Base-by-base conservation (phyloP, 176 grass and related monocot species). In the Tillandsia leiboldiana region DNA sequence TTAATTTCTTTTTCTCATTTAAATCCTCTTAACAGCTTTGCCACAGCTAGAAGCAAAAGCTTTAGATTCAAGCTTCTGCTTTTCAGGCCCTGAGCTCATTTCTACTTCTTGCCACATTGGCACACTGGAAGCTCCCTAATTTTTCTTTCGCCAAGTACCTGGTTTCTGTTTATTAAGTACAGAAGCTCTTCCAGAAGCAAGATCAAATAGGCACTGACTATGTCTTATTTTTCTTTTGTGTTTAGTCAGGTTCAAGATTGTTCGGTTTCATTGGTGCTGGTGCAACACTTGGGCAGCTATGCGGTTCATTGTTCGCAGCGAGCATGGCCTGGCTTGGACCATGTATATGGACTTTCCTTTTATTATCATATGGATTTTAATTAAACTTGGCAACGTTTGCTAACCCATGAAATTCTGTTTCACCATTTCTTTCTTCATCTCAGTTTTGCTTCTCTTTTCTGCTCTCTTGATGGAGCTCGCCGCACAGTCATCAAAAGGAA, bases 161-260 rank as follows among this genome's bases (percentile, higher is more conserved):
- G 33, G 33, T 42, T 42, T 42, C 33, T 42, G 33, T 42, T 7
- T 42, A 42, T 42, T 7, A 42, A 42, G 33, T 42, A 42, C 33
- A 42, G 33, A 42, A 42, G 33, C 33, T 42, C 33, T 42, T 5
- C 33, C 33, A 42, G 33, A 42, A 42, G 3, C 0, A 42, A 42
- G 33, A 3, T 42, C 3, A 42, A 13, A 8, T 26, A 64, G n/a
- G 54, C 13, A 69, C 56, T 73, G 62, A 65, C 48, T 70, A 51
- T 68, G 58, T 51, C 68, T 87, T 47, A 87, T 79, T 67, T 59
- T 23, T 71, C 50, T 90, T 74, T 75, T 18, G 14, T 63, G 65
- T 92, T 90, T 82, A 97, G 93, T 92, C 89, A 90, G 93, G 89
- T 81, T 92, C 93, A 77, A 87, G 89, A 90, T 81, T 97, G 67